Base-by-base conservation (phyloP, 257 asterid species). In the Verbena officinalis region DNA sequence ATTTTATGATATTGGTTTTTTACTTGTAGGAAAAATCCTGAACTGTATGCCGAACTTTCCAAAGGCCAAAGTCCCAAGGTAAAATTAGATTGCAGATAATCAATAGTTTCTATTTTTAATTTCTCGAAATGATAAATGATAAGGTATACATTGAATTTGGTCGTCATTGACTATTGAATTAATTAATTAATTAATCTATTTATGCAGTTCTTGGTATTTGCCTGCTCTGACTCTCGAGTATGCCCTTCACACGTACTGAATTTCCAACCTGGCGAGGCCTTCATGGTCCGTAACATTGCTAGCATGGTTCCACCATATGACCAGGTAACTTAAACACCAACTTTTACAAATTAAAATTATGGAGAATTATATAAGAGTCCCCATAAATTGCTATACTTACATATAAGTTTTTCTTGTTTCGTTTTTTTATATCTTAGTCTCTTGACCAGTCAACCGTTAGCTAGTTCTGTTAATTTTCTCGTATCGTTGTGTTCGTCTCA, bases 241-340 rank as follows among this genome's bases (percentile, higher is more conserved):
- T 81, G 91, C 71, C 91, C 91, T 33, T 68, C 91, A 8, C 77
- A 64, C 66, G 21, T 84, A 52, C 81, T 84, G 19, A 75, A 80
- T 50, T 84, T 81, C 61, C 80, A 81, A 59, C 91, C 84, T 0
- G 91, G 91, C 17, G 91, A 84, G 64, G 91, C 91, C 16, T 84
- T 84, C 42, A 42, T 81, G 72, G 84, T 77, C 59, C 68, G 91
- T 38, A 84, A 79, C 71, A 81, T 84, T 1, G 88, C 91, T 17
- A 84, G 75, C 73, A 79, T 84, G 91, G 88, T 84, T 50, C 91
- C 91, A 52, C 81, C 88, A 21, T 81, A 50, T 73, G 84, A 84
- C 68, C 55, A 7, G 84, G 82, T 80, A 65, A 19, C 9, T 6
- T 31, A 10, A 14, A 7, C 43, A 14, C 0, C 11, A 2, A 16